Base-by-base conservation (phyloP, 768 basidiomycete genomes). In the Atractiella rhizophila region DNA sequence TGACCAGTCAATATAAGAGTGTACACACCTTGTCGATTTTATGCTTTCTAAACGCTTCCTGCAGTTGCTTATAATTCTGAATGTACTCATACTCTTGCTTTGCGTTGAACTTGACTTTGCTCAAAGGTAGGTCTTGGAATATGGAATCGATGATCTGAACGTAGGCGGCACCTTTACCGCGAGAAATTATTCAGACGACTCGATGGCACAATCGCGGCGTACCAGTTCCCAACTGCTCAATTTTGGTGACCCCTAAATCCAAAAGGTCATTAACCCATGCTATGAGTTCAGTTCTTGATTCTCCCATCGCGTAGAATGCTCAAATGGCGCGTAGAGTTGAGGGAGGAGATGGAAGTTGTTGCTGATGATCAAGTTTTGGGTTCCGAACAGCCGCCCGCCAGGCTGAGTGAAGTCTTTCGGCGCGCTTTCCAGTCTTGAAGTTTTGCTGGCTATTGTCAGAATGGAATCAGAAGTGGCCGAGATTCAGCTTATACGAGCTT, bases 81-180 rank as follows among this genome's bases (percentile, higher is more conserved):
- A 96, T 61, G 56, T 72, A 94, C 60, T 96, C 88, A 63, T 39
- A 40, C 27, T 45, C 81, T 55, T 81, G 79, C 63, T 73, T 85
- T 32, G 91, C 85, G 59, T 74, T 74, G 71, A 94, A 81, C 67
- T 94, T 96, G 52, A 98, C 86, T 47, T 76, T 69, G 27, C 62
- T 51, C 80, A 96, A 82, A 11, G 85, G 85, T 0, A 91, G 47
- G 62, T 94, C 81, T 51, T 76, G 83, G 57, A 77, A 94, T 63
- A 96, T 72, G 33, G 81, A 83, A 65, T 96, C 91, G 47, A 96
- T 61, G 56, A 96, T 66, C 60, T 96, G 91, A 50, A 82, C 85
- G 60, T 94, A 94, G 24, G 80, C 83, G 3, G 71, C 83, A 36
- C 88, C 88, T 0, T 73, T 70, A 13, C 82, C 82, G 18, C 28